Evolutionary conservation across 1,284 basidiomycete genomes (phyloP).

Genomic region (Pseudozyma pruni): DNA sequence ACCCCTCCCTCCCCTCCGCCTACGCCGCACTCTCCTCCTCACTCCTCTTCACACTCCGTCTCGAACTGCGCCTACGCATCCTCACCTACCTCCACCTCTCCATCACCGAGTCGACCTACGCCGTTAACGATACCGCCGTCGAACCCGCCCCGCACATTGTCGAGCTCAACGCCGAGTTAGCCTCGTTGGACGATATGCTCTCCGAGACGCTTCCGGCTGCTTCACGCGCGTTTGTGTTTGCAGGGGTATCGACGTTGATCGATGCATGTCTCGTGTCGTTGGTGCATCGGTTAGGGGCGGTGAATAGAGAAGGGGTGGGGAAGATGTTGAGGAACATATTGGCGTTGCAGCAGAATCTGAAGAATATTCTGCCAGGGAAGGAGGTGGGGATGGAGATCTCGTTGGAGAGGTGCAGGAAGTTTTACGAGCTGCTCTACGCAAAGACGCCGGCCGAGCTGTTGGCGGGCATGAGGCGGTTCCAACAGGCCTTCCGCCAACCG

Average conservation of each 20-base stretch:
- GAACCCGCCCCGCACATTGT: conserved; percentile 91
- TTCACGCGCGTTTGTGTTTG: conserved; percentile 79
- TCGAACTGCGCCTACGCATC: conserved; percentile 86
- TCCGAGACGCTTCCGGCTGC: conserved; percentile 42
- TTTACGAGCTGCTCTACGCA: conserved; percentile 73
- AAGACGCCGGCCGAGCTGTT: conserved; percentile 21
- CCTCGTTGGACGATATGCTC: conserved; percentile 77
- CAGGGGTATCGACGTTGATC: conserved; percentile 85
- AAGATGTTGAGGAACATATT: conserved; percentile 91
- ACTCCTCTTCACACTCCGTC: conserved; percentile 86
- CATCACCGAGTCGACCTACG: conserved; percentile 75
- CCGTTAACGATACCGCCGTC: conserved; percentile 73
- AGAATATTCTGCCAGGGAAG: conserved; percentile 69
- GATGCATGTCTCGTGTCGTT: conserved; percentile 83
- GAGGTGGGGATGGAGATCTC: conserved; percentile 71
- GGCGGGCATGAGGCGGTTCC: conserved; percentile 15
- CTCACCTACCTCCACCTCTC: conserved; percentile 84
- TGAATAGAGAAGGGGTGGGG: conserved; percentile 82
- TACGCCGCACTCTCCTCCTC: conserved; percentile 87
- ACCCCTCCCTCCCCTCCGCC: conserved; percentile 84
- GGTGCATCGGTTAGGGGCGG: conserved; percentile 77
- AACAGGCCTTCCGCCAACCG: background rate
- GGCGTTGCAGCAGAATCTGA: conserved; percentile 90
- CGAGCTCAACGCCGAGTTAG: conserved; percentile 85
- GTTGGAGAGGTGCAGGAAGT: conserved; percentile 80